These are phyloP conservation scores for Adansonia digitata DNA, from an alignment of 345 rosid genomes.

Conservation along the genomic window DNA sequence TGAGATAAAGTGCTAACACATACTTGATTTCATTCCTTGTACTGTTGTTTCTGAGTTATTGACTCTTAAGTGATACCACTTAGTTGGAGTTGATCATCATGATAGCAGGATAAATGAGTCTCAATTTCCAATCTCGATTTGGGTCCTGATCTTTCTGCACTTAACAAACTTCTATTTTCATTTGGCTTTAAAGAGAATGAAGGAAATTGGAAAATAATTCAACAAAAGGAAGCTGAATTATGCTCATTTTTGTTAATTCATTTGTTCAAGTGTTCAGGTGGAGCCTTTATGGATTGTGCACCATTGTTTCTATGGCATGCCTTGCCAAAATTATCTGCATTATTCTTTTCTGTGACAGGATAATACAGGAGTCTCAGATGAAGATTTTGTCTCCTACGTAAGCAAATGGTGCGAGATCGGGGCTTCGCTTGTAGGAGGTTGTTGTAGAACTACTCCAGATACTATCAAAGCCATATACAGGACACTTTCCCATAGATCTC, in stretches of 20 bases:
- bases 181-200: not conserved
- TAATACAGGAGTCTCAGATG: conserved; percentile 65
- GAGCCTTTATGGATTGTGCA: no score
- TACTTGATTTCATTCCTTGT: no score
- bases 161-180: not conserved
- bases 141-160: not conserved
- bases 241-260: not conserved
- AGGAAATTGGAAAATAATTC: not conserved
- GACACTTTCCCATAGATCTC: conserved; percentile 37
- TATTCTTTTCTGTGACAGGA: conserved; percentile 39
- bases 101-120: not conserved
- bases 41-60: not conserved
- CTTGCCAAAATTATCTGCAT: not conserved
- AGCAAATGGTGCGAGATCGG: conserved; percentile 63
- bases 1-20: no score
- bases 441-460: conserved; percentile 65
- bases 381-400: conserved; percentile 65
- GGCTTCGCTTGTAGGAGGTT: conserved; percentile 67
- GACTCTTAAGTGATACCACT: not conserved
- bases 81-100: not conserved
- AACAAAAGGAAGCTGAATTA: not conserved
- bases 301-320: no score
- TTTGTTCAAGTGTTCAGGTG: not conserved
- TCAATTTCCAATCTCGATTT: not conserved
- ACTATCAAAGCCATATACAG: conserved; percentile 56